Conservation (phyloP, 345 rosid genomes). For the Hirschfeldia incana region DNA sequence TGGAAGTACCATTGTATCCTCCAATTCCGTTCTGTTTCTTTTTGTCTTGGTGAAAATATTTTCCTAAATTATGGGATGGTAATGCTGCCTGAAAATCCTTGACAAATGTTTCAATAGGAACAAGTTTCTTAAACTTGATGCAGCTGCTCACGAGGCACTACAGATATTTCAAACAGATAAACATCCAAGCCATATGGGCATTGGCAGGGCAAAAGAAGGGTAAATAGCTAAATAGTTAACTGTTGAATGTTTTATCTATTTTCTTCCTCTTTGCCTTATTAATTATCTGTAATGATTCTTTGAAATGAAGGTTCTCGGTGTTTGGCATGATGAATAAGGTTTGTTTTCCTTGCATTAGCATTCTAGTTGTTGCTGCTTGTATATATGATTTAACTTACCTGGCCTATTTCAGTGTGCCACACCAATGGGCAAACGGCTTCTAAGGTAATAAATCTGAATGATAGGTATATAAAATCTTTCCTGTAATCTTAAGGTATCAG, state of each 20-base stretch:
- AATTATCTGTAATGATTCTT: constrained; percentile 37
- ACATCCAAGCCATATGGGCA: constrained; percentile 99
- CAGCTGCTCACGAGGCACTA: constrained; percentile 86
- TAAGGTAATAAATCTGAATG: constrained; percentile 54
- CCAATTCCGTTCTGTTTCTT: constrained; percentile 21
- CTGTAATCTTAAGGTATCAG: constrained; percentile 13
- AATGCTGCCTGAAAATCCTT: constrained; percentile 45
- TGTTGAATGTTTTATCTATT: constrained; percentile 12
- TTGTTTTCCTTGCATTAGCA: constrained; percentile 36
- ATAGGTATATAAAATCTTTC: constrained; percentile 22
- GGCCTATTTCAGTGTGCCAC: constrained; percentile 76
- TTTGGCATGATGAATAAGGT: constrained; percentile 99
- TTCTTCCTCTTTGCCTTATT: constrained; percentile 17
- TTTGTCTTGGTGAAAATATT: constrained; percentile 4
- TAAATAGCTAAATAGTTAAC: constrained; percentile 43
- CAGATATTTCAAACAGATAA: constrained; percentile 93
- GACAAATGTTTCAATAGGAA: constrained; percentile 50
- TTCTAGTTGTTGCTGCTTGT: constrained; percentile 28
- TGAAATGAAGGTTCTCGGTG: constrained; percentile 80
- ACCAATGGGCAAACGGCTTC: constrained; percentile 83
- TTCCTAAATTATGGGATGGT: constrained; percentile 10
- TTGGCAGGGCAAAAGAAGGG: constrained; percentile 99
- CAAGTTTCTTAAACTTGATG: constrained; percentile 90
- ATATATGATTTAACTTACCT: constrained; percentile 37
- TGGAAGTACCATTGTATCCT: constrained; percentile 85